A percentile compares a stretch with the other conserved stretches of the same genome.
phyloP scores from a whole-genome alignment of 192 early-diverging fungal species.

The Rhizoclosmatium globosum region DNA sequence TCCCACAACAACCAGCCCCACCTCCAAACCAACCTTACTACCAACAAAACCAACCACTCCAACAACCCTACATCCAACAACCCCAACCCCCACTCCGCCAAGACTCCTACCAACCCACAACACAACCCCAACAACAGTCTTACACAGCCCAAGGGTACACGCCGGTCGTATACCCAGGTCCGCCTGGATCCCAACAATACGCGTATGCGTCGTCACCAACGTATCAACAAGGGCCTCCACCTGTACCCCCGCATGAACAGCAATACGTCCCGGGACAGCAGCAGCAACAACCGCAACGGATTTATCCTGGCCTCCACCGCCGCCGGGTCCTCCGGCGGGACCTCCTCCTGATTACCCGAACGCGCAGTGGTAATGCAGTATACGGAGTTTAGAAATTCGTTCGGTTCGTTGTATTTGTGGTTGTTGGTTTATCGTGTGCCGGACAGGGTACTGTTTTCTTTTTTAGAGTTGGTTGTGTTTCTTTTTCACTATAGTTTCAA shows the following conservation, averaged over 20 bases:
- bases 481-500: no score
- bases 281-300: conserved; percentile 1
- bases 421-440: no score
- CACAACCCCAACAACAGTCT: neutral
- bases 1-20: conserved; percentile 27
- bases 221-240: conserved; percentile 1
- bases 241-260: neutral
- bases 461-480: no score
- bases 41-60: neutral
- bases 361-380: no score
- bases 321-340: no score
- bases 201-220: neutral
- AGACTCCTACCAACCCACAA: neutral
- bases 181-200: neutral
- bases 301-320: neutral
- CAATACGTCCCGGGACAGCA: neutral
- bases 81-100: neutral
- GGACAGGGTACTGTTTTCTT: no score
- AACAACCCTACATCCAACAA: no score
- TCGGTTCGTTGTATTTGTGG: no score
- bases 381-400: no score
- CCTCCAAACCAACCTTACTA: neutral
- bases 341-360: no score
- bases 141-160: neutral
- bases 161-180: conserved; percentile 6